Evolutionary conservation across 2,329 filamentous ascomycete species (phyloP), one percentile per base, ranked within the genome.

Genomic region (Monosporascus sp.): DNA sequence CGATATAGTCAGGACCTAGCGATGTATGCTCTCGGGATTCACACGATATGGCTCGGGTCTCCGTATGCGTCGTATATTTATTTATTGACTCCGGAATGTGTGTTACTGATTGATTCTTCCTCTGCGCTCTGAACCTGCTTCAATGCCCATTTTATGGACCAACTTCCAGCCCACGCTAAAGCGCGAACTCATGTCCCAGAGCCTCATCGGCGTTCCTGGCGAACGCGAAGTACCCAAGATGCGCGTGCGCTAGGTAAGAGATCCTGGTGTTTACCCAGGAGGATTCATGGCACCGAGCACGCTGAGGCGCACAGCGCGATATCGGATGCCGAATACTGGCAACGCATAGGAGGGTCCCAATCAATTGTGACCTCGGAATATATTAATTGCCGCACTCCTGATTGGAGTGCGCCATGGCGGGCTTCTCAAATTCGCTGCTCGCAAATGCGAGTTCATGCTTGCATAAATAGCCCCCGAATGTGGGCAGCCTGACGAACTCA

Each of bases 361-460:
- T 48, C 42, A 47, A 47, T 50, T 46, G 24, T 46, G 34, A 25
- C 48, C 25, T 41, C 51, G 39, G 45, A 53, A 15, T 9, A 46
- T 46, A 8, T 17, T 22, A 34, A 18, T 38, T 39, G 31, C 51
- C 44, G 48, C 48, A 48, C 18, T 11, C 42, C 48, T 53, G 51
- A 53, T 53, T 53, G 51, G 51, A 46, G 42, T 50, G 48, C 47
- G 39, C 20, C 39, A 53, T 45, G n/a, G 25, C 47, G 48, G 24
- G 18, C 22, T 49, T 24, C 48, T 38, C 48, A 50, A 50, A 42
- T 42, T 31, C 42, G 51, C 31, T 25, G 37, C 41, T 50, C 51
- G 51, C 51, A 51, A 53, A 53, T 53, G 48, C 51, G 51, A 51
- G 44, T 25, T 47, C 22, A 2, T 31, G n/a, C 15, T 38, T 53